Percentiles rank a stretch among this genome's conserved stretches.
Evolutionary conservation across 805 yeast genomes (phyloP).

Genomic region (Alloascoidea hylecoeti): DNA sequence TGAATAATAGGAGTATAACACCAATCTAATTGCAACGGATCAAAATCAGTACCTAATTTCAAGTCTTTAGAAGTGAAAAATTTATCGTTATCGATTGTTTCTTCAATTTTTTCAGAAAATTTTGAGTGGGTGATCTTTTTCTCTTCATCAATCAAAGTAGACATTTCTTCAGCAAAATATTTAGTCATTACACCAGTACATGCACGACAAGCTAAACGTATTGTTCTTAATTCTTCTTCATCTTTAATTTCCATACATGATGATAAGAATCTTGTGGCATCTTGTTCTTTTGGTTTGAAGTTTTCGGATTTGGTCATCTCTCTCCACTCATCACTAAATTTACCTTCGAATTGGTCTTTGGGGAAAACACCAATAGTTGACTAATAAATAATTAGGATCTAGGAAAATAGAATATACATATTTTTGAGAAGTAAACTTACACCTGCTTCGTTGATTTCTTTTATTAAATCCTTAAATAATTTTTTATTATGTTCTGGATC

Average conservation of each 20-base stretch:
- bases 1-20: slow-evolving; percentile 85
- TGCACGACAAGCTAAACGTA: slow-evolving; percentile 62
- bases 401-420: no score
- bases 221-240: slow-evolving; percentile 51
- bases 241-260: slow-evolving; percentile 63
- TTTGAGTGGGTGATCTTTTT: slow-evolving; percentile 56
- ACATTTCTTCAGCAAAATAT: slow-evolving; percentile 77
- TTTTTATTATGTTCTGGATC: slow-evolving; percentile 64
- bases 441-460: slow-evolving; percentile 20
- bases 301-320: slow-evolving; percentile 18
- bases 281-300: slow-evolving; percentile 24
- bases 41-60: slow-evolving; percentile 52
- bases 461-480: slow-evolving; percentile 44
- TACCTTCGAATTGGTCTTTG: slow-evolving; percentile 73
- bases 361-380: slow-evolving; percentile 50
- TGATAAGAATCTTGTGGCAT: slow-evolving; percentile 38
- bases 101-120: slow-evolving; percentile 64
- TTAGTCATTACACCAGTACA: slow-evolving; percentile 64
- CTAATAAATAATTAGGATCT: no score
- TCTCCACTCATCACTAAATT: slow-evolving; percentile 73
- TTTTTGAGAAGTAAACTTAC: no score
- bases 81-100: slow-evolving; percentile 65
- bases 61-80: slow-evolving; percentile 45
- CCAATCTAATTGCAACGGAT: slow-evolving; percentile 75
- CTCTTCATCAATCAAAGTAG: slow-evolving; percentile 78